Base-by-base conservation (phyloP, 352 stramenopile species). In the Pythium brachiatum region DNA sequence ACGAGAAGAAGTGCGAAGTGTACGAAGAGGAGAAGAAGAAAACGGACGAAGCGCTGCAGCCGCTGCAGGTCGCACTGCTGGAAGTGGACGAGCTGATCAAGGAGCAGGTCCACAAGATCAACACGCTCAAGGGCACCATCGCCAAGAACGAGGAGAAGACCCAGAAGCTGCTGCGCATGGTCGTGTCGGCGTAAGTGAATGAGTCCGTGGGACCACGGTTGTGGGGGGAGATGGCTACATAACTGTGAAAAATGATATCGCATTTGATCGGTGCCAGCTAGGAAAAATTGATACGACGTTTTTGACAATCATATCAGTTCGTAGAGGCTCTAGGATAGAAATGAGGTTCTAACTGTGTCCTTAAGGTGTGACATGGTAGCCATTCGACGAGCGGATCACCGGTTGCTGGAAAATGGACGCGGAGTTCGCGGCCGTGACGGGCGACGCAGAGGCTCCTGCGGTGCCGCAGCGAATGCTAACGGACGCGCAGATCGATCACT, bases 111-210 rank as follows among this genome's bases (percentile, higher is more conserved):
- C 76, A 93, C 76, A 96, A 95, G 70, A 97, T 98, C 73, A 91
- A 95, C 62, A 83, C 80, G 31, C 73, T 97, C 61, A 97, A 98
- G 72, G 86, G 90, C 20, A 92, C 76, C 26, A 97, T 98, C 56
- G 79, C 86, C 23, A 96, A 92, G 69, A 97, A 98, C 69, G 93
- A 98, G 53, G 86, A 95, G 55, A 94, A 95, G 68, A 97, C 96
- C 7, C 76, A 92, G 51, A 79, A 95, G 64, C 75, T 98, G 21
- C 64, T 98, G 56, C 78, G 84, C 44, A 89, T 95, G 74, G 90
- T 96, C 25, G 86, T 97, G 20, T 90, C 83, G 8, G 78, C 86
- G n/a, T n/a, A n/a, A n/a, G n/a, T n/a, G n/a, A n/a, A n/a, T n/a
- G n/a, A n/a, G n/a, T n/a, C n/a, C n/a, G n/a, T n/a, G n/a, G n/a